These are phyloP conservation scores for Adiantum capillusveneris DNA, from an alignment of 75 land plant genomes.

Conservation along the genomic window DNA sequence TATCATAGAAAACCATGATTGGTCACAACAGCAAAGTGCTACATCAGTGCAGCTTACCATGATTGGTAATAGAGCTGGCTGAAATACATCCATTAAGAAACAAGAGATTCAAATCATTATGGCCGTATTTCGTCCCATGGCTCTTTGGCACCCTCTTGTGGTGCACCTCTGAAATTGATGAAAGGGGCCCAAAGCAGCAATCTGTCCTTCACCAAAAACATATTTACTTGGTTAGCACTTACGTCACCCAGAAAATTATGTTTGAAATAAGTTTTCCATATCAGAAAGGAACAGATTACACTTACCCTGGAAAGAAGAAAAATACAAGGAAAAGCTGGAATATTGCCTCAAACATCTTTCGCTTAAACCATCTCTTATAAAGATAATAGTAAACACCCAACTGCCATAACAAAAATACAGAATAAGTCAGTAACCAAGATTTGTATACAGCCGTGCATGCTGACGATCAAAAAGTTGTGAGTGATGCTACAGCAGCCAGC, in stretches of 20 bases:
- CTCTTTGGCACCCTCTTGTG: neutral
- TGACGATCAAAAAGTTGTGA: no score
- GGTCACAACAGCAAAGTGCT: no score
- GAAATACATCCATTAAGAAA: no score
- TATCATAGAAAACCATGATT: no score
- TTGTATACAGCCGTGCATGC: no score
- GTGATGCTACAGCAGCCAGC: no score
- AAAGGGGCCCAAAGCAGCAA: neutral
- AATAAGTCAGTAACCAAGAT: no score
- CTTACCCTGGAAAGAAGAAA: constrained; percentile 1
- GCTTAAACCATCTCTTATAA: neutral
- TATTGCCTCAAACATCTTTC: constrained; percentile 1
- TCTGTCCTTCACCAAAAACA: neutral
- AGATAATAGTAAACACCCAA: constrained; percentile 1
- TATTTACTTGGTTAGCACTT: neutral
- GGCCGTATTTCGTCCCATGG: constrained; percentile 3
- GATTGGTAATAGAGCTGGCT: no score
- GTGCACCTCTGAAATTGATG: neutral
- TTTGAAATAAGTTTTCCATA: neutral
- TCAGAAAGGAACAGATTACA: neutral
- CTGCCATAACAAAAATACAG: no score
- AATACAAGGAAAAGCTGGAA: neutral
- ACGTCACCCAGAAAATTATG: no score
- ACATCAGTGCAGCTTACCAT: no score
- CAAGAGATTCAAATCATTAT: no score